Percentiles rank a stretch among this genome's conserved stretches.
Evolutionary conservation across 2,329 filamentous ascomycete genomes (phyloP).

Genomic region (Myrmaecium sp.): DNA sequence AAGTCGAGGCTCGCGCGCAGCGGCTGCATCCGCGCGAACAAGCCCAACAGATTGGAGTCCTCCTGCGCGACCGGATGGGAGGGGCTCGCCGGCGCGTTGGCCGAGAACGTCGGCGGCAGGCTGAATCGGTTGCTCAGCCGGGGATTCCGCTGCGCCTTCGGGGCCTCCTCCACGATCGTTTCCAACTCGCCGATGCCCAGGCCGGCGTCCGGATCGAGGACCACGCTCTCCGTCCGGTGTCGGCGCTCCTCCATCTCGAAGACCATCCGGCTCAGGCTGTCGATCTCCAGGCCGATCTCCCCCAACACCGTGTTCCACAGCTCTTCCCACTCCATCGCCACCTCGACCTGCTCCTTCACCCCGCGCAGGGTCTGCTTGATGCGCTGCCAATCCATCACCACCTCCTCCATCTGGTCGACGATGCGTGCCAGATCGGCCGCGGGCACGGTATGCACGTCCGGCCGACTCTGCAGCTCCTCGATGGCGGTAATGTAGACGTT

Average conservation of each 20-base stretch:
- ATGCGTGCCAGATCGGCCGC: constrained; percentile 55
- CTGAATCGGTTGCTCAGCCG: constrained; percentile 49
- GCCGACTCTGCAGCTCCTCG: constrained; percentile 66
- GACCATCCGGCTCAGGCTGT: constrained; percentile 61
- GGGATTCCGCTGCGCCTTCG: constrained; percentile 34
- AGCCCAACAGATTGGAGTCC: constrained; percentile 69
- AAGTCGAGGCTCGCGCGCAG: constrained; percentile 87
- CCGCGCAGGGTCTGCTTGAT: constrained; percentile 62
- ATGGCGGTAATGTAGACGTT: constrained; percentile 91
- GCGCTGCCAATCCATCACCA: constrained; percentile 67
- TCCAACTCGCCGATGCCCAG: constrained; percentile 78
- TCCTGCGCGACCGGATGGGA: constrained; percentile 47
- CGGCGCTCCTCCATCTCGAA: constrained; percentile 97
- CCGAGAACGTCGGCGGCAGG: constrained; percentile 40
- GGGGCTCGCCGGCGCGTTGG: constrained; percentile 42
- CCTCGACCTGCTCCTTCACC: constrained; percentile 81
- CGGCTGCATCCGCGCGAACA: constrained; percentile 93
- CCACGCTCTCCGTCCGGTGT: constrained; percentile 56
- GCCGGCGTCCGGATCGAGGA: constrained; percentile 30
- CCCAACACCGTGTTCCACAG: constrained; percentile 87
- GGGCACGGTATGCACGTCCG: constrained; percentile 57
- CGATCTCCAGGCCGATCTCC: constrained; percentile 80
- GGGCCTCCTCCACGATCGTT: constrained; percentile 81
- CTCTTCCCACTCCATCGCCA: constrained; percentile 98
- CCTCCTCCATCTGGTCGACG: constrained; percentile 77